Percentiles rank a stretch among this genome's conserved stretches.
Conservation (phyloP, 2,329 filamentous ascomycete genomes). For the Colletotrichum salicis region DNA sequence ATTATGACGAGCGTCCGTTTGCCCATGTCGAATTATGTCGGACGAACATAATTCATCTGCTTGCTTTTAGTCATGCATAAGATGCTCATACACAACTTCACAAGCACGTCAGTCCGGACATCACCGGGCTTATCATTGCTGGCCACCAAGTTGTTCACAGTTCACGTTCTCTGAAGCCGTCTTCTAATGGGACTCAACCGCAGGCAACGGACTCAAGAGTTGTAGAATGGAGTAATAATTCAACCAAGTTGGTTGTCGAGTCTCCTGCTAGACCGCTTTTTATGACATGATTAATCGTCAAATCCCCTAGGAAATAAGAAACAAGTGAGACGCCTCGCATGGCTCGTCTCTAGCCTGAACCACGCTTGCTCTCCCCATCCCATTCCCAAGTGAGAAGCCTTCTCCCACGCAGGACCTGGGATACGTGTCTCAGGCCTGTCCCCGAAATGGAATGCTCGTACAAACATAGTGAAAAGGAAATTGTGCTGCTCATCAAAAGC, state of each 20-base stretch:
- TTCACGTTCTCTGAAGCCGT: background rate
- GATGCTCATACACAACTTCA: background rate
- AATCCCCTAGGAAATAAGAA: background rate
- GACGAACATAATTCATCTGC: background rate
- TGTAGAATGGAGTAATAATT: background rate
- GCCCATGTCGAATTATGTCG: background rate
- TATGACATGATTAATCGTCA: background rate
- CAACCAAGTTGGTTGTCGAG: background rate
- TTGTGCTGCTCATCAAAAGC: background rate
- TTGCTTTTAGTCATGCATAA: constrained; percentile 5
- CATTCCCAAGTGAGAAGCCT: background rate
- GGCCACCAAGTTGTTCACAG: background rate
- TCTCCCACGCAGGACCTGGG: background rate
- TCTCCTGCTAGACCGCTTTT: constrained; percentile 23
- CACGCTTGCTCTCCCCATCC: background rate
- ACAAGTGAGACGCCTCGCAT: background rate
- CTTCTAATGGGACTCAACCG: background rate
- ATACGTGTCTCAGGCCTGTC: background rate
- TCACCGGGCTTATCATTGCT: background rate
- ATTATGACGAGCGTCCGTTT: background rate
- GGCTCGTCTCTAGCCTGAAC: background rate
- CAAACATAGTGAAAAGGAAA: background rate
- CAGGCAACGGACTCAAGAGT: background rate
- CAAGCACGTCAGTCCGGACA: background rate
- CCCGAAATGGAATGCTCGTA: background rate